Evolutionary conservation across 495 filamentous ascomycete species (phyloP).

Genomic region (Neurospora pannonica): DNA sequence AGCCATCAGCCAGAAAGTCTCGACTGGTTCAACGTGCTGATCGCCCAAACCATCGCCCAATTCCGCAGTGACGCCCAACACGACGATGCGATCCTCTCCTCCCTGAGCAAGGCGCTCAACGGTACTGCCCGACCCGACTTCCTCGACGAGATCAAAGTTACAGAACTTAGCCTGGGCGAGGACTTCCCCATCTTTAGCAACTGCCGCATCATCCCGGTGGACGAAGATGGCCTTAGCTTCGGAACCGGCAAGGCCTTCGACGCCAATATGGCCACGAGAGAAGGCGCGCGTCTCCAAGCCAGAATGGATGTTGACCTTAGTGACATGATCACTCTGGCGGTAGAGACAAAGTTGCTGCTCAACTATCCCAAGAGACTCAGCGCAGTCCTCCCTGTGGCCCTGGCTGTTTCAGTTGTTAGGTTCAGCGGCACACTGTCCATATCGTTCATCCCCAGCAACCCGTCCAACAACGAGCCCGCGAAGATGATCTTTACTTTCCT

Average conservation of each 20-base stretch:
- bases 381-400: slow-evolving; percentile 84
- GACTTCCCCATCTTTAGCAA: slow-evolving; percentile 99
- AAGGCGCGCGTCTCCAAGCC: slow-evolving; percentile 71
- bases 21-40: slow-evolving; percentile 98
- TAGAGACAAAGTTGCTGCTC: slow-evolving; percentile 87
- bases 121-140: slow-evolving; percentile 79
- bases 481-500: slow-evolving; percentile 91
- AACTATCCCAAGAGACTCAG: slow-evolving; percentile 87
- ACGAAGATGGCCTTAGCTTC: slow-evolving; percentile 53
- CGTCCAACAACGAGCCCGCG: slow-evolving; percentile 49
- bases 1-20: slow-evolving; percentile 96
- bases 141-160: slow-evolving; percentile 84
- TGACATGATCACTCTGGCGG: slow-evolving; percentile 85
- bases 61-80: slow-evolving; percentile 82
- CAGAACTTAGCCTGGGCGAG: slow-evolving; percentile 85
- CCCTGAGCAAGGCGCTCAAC: slow-evolving; percentile 81
- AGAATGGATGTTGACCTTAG: slow-evolving; percentile 94
- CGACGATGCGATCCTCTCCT: slow-evolving; percentile 89
- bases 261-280: slow-evolving; percentile 40
- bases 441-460: slow-evolving; percentile 69
- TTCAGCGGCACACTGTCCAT: slow-evolving; percentile 93
- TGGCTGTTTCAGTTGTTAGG: slow-evolving; percentile 82
- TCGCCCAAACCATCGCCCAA: slow-evolving; percentile 94
- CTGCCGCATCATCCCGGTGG: slow-evolving; percentile 80
- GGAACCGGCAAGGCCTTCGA: slow-evolving; percentile 39